Base-by-base conservation (phyloP, 257 asterid genomes). In the Plectranthus barbatus region DNA sequence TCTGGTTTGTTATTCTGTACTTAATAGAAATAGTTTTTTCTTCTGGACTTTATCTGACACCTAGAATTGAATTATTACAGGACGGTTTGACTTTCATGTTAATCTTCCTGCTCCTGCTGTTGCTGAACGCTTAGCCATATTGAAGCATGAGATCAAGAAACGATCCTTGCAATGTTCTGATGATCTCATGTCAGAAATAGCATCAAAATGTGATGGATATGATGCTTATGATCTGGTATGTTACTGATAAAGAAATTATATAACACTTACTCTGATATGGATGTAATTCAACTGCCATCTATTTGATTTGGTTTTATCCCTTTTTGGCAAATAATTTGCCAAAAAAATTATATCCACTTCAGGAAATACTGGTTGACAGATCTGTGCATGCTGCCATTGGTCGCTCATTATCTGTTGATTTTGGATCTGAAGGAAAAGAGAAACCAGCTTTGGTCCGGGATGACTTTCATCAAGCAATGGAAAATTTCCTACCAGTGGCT, bases 191-290 rank as follows among this genome's bases (percentile, higher is more conserved):
- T 64, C 67, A 46, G 97, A 87, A 54, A 69, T 93, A 66, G 96
- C 97, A 50, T 84, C 94, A 69, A 87, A 87, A 68, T 89, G 99
- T 77, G 99, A 93, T 69, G 99, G 99, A 74, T 90, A 93, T 70
- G 99, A 93, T 74, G 97, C 99, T 65, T 93, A 93, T 72, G 99
- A 93, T 82, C 86, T 93, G 81, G 95, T 86, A 84, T 56, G 68
- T 65, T 40, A 20, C 56, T 68, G 56, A 60, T 63, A 40, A 47
- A 52, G 36, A 67, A 70, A 44, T 64, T 52, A 15, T 40, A 40
- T 11, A 51, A 63, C 69, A 19, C 48, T 9, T 50, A 41, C 60
- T 66, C 47, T 24, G 34, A 49, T 56, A 66, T 56, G 61, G 26
- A 53, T 62, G 69, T 39, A 59, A 44, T 51, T 65, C 53, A 54